Base-by-base conservation (phyloP, 2,329 filamentous ascomycete genomes). In the Alternaria alternata region DNA sequence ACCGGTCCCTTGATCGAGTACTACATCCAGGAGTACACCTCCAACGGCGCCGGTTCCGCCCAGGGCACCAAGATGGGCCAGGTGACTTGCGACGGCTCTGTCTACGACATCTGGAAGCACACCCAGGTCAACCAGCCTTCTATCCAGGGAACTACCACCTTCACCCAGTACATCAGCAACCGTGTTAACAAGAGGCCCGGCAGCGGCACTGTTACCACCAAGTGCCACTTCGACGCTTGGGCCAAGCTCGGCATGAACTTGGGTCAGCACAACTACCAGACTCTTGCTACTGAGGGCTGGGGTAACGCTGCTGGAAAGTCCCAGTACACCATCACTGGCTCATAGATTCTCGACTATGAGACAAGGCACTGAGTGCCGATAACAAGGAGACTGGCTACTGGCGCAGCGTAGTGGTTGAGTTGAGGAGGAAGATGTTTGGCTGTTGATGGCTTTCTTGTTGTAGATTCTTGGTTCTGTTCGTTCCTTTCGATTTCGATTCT, bases 11-110 rank as follows among this genome's bases (percentile, higher is more conserved):
- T 73, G 11, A 53, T 74, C 83, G 86, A 76, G 79, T 84, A 80
- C 83, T 87, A 69, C 75, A 81, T 82, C 43, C 83, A 82, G 54
- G 81, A 81, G 43, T 82, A 84, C 65, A 79, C 82, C 14, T 78
- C 75, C 64, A 80, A 82, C 66, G 82, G 79, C 9, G 79, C 64
- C 7, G 72, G 71, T 7, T 69, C 67, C n/a, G 68, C 70, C 2
- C 68, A 75, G 52, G 70, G 74, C 55, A 59, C 63, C 30, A 72
- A 70, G 53, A 55, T 73, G 49, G 72, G 74, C 47, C 58, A 62
- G 7, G 67, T 76, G 3, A 70, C 65, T 9, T 71, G 69, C 63
- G 74, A 76, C 55, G 72, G 71, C 56, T 67, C 69, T 20, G 60
- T 59, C 36, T 76, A 76, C 59, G 71, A 72, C 54, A 73, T 76